These are phyloP conservation scores for Tylopilus sp. DNA, from an alignment of 1,284 basidiomycete species.

Conservation along the genomic window DNA sequence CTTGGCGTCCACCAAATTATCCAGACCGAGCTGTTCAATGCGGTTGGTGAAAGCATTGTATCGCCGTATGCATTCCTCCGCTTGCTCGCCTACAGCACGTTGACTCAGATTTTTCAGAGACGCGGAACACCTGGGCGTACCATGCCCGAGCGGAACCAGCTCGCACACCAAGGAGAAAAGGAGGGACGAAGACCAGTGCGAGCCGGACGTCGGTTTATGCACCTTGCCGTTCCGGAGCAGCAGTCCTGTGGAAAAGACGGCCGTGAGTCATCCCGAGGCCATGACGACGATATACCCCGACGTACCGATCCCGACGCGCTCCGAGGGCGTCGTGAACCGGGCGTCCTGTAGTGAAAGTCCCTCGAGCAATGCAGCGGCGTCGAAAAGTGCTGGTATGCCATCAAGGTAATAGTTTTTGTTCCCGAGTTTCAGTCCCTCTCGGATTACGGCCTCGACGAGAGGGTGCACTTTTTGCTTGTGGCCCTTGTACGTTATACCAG, in stretches of 20 bases:
- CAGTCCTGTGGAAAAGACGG: conserved; percentile 44
- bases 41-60: conserved; percentile 66
- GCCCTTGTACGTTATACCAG: conserved; percentile 55
- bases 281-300: not conserved
- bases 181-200: conserved; percentile 68
- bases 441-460: conserved; percentile 67
- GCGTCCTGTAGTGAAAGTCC: conserved; percentile 39
- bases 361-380: conserved; percentile 47
- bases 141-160: conserved; percentile 57
- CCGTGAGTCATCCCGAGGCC: not conserved
- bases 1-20: conserved; percentile 59
- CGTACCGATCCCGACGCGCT: conserved; percentile 61
- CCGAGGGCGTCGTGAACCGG: conserved; percentile 39
- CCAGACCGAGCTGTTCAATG: conserved; percentile 62
- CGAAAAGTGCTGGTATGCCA: conserved; percentile 69
- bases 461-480: conserved; percentile 59
- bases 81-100: conserved; percentile 38
- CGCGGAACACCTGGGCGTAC: conserved; percentile 36
- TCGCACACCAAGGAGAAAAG: conserved; percentile 75
- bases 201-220: conserved; percentile 60
- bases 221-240: conserved; percentile 63
- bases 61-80: conserved; percentile 45
- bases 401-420: conserved; percentile 74
- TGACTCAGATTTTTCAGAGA: conserved; percentile 4
- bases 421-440: conserved; percentile 83